Evolutionary conservation across 2,329 filamentous ascomycete genomes (phyloP).

Genomic region (Ambrosiella cleistominuta): DNA sequence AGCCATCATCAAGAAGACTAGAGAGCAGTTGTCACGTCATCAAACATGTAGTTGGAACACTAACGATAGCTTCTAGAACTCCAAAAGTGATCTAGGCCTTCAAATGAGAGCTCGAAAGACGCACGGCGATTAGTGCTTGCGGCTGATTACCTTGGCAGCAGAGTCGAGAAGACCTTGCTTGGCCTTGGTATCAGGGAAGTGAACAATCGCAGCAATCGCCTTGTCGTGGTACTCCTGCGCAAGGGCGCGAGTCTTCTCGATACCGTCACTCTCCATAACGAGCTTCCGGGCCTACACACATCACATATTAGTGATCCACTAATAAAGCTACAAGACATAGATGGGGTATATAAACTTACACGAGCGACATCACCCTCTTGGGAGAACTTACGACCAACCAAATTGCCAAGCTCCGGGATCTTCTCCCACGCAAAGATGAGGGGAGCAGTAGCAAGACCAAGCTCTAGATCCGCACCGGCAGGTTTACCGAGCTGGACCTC

Average conservation of each 20-base stretch:
- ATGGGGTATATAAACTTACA: constrained; percentile 35
- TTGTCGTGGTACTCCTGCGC: constrained; percentile 83
- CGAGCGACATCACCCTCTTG: constrained; percentile 66
- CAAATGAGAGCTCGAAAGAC: neutral
- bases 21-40: neutral
- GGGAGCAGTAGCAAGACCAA: constrained; percentile 85
- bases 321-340: neutral
- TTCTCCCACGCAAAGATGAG: constrained; percentile 91
- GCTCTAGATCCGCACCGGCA: constrained; percentile 78
- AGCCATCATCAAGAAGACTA: neutral
- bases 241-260: constrained; percentile 79
- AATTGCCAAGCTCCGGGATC: constrained; percentile 61
- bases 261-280: constrained; percentile 66
- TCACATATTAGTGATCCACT: constrained; percentile 11
- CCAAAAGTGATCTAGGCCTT: neutral
- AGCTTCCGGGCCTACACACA: constrained; percentile 59
- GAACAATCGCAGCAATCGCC: constrained; percentile 65
- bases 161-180: constrained; percentile 85
- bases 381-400: constrained; percentile 84
- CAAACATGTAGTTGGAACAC: neutral
- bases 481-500: constrained; percentile 82
- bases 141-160: constrained; percentile 78
- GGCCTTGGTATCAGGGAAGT: constrained; percentile 85
- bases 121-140: constrained; percentile 49
- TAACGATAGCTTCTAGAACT: neutral